Evolutionary conservation across 164 flowering plant species (phyloP).

Genomic region (Pachysandra terminalis): DNA sequence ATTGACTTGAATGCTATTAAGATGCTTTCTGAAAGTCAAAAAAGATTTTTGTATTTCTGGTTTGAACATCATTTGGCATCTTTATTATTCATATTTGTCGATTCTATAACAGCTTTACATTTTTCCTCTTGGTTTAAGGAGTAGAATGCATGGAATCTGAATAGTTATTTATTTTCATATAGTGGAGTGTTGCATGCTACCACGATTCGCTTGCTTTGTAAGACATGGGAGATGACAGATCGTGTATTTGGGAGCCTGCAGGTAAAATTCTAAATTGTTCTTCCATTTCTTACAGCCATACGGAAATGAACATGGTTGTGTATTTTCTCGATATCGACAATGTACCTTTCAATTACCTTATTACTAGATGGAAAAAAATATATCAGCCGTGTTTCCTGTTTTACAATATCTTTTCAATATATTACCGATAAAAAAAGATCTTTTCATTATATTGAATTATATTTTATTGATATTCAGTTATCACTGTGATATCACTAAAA

Average conservation of each 20-base stretch:
- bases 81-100: not conserved
- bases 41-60: no score
- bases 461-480: no score
- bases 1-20: not conserved
- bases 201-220: conserved; percentile 80
- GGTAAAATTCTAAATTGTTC: conserved; percentile 58
- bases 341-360: no score
- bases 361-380: no score
- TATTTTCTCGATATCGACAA: no score
- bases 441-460: no score
- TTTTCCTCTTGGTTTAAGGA: not conserved
- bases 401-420: no score
- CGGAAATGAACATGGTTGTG: not conserved
- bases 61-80: not conserved
- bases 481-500: no score
- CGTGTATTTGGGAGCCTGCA: conserved; percentile 83
- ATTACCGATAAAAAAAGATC: no score
- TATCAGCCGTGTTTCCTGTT: no score
- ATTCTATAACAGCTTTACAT: not conserved
- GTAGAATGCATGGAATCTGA: conserved; percentile 1
- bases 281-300: not conserved
- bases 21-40: not conserved
- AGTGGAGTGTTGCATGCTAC: conserved; percentile 75
- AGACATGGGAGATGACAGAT: conserved; percentile 91
- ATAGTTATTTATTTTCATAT: conserved; percentile 1